phyloP scores from a whole-genome alignment of 345 rosid genomes.

The Excoecaria agallocha region DNA sequence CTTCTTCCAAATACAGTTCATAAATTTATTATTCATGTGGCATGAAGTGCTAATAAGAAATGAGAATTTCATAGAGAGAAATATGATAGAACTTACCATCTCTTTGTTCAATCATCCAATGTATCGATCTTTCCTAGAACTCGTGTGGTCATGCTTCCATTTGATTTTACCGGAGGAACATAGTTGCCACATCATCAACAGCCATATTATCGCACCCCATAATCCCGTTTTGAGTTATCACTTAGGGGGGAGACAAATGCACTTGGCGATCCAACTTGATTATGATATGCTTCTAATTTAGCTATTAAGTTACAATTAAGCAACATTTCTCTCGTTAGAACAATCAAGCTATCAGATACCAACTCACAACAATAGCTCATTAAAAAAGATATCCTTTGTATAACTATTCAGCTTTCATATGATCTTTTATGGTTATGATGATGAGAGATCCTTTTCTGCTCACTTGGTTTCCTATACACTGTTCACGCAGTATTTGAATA shows the following conservation, averaged over 20 bases:
- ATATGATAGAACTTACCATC: constrained; percentile 50
- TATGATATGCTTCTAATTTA: not conserved
- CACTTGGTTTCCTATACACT: not conserved
- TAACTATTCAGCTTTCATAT: not conserved
- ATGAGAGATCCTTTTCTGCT: not conserved
- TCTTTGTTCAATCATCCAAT: constrained; percentile 77
- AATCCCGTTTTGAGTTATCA: constrained; percentile 53
- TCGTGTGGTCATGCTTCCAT: constrained; percentile 64
- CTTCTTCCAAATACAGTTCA: constrained; percentile 3
- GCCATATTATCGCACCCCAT: constrained; percentile 60
- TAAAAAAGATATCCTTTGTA: not conserved
- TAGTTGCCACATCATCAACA: constrained; percentile 68
- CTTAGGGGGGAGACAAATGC: constrained; percentile 56
- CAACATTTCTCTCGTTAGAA: not conserved
- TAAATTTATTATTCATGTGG: not conserved
- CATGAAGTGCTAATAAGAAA: not conserved
- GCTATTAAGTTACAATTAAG: not conserved
- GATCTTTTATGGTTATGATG: not conserved
- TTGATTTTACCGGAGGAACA: constrained; percentile 78
- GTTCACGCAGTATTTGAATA: not conserved
- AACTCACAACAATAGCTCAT: not conserved
- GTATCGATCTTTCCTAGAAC: constrained; percentile 62
- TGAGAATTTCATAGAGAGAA: not conserved
- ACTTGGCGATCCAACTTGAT: constrained; percentile 45
- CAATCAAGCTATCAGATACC: not conserved